A percentile compares a stretch with the other conserved stretches of the same genome.
These are phyloP conservation scores for Mrakia frigida DNA, from an alignment of 768 basidiomycete species.

Conservation along the genomic window DNA sequence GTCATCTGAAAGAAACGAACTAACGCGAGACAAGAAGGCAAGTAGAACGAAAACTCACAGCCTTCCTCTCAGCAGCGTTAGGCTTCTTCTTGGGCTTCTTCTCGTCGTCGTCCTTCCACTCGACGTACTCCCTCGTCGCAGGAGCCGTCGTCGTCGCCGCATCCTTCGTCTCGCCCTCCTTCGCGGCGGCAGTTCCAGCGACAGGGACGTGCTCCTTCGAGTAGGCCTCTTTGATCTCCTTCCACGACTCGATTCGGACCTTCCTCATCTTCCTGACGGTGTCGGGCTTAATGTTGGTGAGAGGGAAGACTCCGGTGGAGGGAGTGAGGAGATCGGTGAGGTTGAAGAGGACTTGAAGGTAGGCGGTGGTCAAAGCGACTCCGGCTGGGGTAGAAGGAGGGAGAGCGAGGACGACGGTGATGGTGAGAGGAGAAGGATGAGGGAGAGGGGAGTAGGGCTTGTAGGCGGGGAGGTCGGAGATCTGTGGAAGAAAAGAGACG, in stretches of 20 bases:
- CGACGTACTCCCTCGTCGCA: neutral
- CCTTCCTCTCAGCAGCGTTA: neutral
- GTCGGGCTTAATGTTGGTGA: constrained; percentile 14
- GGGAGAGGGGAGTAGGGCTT: constrained; percentile 11
- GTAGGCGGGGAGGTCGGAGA: constrained; percentile 23
- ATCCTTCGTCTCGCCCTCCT: constrained; percentile 4
- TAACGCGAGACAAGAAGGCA: neutral
- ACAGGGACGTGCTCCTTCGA: neutral
- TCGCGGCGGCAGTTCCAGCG: neutral
- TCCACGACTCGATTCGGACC: constrained; percentile 22
- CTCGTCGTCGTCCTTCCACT: neutral
- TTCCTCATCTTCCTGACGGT: constrained; percentile 4
- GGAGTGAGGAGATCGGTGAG: constrained; percentile 17
- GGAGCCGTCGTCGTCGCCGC: neutral
- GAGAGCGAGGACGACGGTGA: constrained; percentile 18
- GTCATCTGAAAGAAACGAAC: neutral
- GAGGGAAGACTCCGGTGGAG: neutral
- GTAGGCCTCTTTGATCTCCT: constrained; percentile 1
- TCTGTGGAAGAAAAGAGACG: neutral
- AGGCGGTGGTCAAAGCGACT: neutral
- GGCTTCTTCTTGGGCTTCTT: constrained; percentile 6
- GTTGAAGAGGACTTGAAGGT: constrained; percentile 23
- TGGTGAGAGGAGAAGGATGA: constrained; percentile 19
- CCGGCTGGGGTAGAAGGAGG: neutral
- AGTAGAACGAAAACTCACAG: constrained; percentile 7